A percentile compares a stretch with the other conserved stretches of the same genome.
Evolutionary conservation across 1,284 basidiomycete genomes (phyloP).

Genomic region (Rhodotorula sp.): DNA sequence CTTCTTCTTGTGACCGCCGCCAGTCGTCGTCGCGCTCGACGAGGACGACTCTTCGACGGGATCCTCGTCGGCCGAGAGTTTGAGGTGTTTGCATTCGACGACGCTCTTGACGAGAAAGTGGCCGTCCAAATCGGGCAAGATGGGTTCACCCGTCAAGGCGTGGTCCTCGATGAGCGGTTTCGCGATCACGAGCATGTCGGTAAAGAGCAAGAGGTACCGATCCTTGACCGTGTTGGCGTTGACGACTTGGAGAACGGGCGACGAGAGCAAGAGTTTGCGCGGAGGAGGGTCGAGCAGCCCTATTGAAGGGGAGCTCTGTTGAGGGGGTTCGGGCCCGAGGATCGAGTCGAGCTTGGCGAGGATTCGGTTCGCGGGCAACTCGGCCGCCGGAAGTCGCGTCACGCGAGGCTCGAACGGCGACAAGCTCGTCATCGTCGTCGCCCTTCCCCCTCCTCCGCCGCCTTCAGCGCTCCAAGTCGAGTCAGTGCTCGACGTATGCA

Average conservation of each 20-base stretch:
- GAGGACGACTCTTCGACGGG: constrained; percentile 45
- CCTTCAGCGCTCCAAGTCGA: too few relatives aligned
- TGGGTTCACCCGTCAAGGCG: constrained; percentile 50
- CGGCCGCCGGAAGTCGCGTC: constrained; percentile 15
- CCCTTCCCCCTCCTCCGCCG: background rate
- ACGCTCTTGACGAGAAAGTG: constrained; percentile 85
- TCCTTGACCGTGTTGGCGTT: constrained; percentile 93
- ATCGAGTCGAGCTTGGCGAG: constrained; percentile 37
- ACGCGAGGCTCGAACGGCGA: constrained; percentile 15
- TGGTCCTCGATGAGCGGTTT: constrained; percentile 53
- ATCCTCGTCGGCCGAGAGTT: constrained; percentile 58
- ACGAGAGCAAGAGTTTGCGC: constrained; percentile 75
- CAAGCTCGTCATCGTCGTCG: constrained; percentile 1
- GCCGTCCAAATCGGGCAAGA: constrained; percentile 68
- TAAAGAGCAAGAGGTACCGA: constrained; percentile 92
- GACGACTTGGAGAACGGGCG: constrained; percentile 88
- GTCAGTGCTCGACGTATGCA: too few relatives aligned
- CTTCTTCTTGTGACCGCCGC: constrained; percentile 34
- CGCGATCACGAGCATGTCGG: constrained; percentile 80
- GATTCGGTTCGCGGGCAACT: constrained; percentile 29
- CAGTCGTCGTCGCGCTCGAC: background rate
- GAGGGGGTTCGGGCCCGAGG: constrained; percentile 7
- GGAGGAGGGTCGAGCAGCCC: constrained; percentile 71
- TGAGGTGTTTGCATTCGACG: constrained; percentile 69
- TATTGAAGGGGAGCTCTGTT: background rate